A percentile compares a stretch with the other conserved stretches of the same genome.
phyloP scores from a whole-genome alignment of 2,329 filamentous ascomycete species.

The Ascomycota sp. region DNA sequence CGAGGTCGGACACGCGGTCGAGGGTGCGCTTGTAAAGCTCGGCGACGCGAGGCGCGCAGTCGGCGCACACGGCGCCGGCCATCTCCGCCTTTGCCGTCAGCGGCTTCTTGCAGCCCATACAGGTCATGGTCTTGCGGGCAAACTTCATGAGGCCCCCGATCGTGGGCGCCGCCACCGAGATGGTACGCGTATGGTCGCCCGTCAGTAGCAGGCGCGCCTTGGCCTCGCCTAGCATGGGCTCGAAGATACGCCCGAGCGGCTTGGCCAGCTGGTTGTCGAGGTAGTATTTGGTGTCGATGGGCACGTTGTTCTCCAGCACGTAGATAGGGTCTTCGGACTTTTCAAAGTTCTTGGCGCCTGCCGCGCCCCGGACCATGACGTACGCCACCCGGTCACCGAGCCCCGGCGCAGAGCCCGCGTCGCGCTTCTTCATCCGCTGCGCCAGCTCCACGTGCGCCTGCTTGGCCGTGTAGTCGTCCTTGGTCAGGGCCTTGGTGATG shows the following conservation, averaged over 20 bases:
- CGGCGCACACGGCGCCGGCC: constrained; percentile 65
- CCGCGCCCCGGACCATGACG: constrained; percentile 83
- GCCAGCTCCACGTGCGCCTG: constrained; percentile 93
- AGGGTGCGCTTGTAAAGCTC: constrained; percentile 88
- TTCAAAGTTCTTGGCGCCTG: constrained; percentile 85
- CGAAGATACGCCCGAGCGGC: constrained; percentile 83
- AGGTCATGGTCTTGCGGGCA: constrained; percentile 89
- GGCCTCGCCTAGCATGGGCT: constrained; percentile 86
- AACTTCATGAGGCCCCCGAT: constrained; percentile 96
- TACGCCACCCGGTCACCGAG: constrained; percentile 93
- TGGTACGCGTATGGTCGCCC: constrained; percentile 84
- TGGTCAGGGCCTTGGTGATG: constrained; percentile 90
- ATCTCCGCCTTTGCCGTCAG: constrained; percentile 58
- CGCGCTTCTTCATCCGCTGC: constrained; percentile 89
- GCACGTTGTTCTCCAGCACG: constrained; percentile 90
- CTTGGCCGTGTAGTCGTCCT: constrained; percentile 71
- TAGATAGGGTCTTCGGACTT: constrained; percentile 93
- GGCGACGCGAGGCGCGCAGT: constrained; percentile 65
- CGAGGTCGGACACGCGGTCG: constrained; percentile 70
- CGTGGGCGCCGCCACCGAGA: constrained; percentile 75
- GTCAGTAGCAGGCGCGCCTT: constrained; percentile 70
- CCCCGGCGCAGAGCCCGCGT: constrained; percentile 76
- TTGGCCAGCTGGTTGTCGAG: constrained; percentile 96
- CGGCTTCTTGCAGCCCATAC: constrained; percentile 98
- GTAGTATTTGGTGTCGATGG: constrained; percentile 96